Percentiles rank a stretch among this genome's conserved stretches.
These are phyloP conservation scores for Aureobasidium leucospermi DNA, from an alignment of 2,329 filamentous ascomycete genomes.

Conservation along the genomic window DNA sequence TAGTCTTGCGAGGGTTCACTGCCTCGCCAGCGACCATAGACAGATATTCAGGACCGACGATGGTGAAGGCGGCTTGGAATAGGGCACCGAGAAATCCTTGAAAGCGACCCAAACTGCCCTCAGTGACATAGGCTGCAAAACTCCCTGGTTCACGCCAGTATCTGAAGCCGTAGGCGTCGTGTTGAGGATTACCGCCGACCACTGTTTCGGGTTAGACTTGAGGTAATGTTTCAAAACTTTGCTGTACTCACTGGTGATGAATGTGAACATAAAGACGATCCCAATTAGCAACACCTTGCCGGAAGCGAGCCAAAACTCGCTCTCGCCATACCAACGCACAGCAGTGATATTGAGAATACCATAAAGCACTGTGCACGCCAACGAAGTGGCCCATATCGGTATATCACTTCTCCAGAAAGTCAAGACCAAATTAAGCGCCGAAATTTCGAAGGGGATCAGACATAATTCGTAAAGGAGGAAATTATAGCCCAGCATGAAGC, in stretches of 20 bases:
- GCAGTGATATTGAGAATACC: conserved; percentile 30
- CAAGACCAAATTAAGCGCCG: conserved; percentile 31
- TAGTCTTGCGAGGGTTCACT: conserved; percentile 37
- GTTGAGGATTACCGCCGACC: conserved; percentile 27
- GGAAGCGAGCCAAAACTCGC: conserved; percentile 41
- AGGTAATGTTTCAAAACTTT: conserved; percentile 23
- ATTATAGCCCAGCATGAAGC: conserved; percentile 47
- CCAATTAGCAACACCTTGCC: conserved; percentile 31
- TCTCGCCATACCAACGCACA: conserved; percentile 33
- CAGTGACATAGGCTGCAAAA: conserved; percentile 24
- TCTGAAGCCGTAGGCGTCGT: conserved; percentile 36
- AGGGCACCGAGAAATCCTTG: conserved; percentile 30
- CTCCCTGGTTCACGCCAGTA: conserved; percentile 28
- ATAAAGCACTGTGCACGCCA: conserved; percentile 10
- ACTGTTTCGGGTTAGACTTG: neutral
- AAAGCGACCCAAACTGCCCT: neutral
- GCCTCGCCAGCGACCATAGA: conserved; percentile 43
- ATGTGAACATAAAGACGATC: conserved; percentile 28
- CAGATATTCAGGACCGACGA: conserved; percentile 42
- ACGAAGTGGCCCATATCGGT: conserved; percentile 27
- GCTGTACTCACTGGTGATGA: conserved; percentile 31
- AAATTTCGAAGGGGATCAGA: conserved; percentile 43
- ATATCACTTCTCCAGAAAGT: conserved; percentile 42
- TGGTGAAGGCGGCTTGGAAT: conserved; percentile 37
- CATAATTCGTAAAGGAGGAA: conserved; percentile 41